A percentile compares a stretch with the other conserved stretches of the same genome.
Evolutionary conservation across 768 basidiomycete species (phyloP).

Genomic region (Leccinum truebloodii): DNA sequence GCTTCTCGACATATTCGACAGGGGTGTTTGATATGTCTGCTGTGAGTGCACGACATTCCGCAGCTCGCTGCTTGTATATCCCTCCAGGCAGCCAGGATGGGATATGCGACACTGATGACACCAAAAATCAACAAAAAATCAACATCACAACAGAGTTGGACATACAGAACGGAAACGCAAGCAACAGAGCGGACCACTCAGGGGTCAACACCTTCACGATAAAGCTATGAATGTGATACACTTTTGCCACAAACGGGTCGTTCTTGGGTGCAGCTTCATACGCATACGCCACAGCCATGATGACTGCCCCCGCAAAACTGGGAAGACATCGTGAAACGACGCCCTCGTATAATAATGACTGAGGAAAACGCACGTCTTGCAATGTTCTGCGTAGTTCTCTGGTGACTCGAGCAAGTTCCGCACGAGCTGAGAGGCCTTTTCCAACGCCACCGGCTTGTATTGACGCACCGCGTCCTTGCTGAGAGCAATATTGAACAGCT

Average conservation of each 20-base stretch:
- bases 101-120: constrained; percentile 25
- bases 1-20: constrained; percentile 22
- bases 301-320: constrained; percentile 24
- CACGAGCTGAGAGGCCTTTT: constrained; percentile 24
- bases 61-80: constrained; percentile 20
- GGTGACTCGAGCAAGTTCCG: constrained; percentile 23
- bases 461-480: constrained; percentile 14
- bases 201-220: constrained; percentile 16
- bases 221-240: constrained; percentile 12
- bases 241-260: constrained; percentile 29
- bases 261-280: constrained; percentile 24
- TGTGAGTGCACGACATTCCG: constrained; percentile 22
- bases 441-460: constrained; percentile 17
- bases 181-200: constrained; percentile 23
- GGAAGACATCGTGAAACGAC: neutral
- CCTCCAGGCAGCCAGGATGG: constrained; percentile 39
- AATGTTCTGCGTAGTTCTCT: constrained; percentile 16
- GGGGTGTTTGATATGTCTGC: constrained; percentile 24
- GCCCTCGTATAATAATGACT: neutral
- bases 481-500: constrained; percentile 22
- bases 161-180: constrained; percentile 31
- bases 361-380: constrained; percentile 21
- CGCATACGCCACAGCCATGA: constrained; percentile 28
- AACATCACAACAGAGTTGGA: neutral
- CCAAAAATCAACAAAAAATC: neutral